Base-by-base conservation (phyloP, 441 rosid genomes). In the Brassica balearica region DNA sequence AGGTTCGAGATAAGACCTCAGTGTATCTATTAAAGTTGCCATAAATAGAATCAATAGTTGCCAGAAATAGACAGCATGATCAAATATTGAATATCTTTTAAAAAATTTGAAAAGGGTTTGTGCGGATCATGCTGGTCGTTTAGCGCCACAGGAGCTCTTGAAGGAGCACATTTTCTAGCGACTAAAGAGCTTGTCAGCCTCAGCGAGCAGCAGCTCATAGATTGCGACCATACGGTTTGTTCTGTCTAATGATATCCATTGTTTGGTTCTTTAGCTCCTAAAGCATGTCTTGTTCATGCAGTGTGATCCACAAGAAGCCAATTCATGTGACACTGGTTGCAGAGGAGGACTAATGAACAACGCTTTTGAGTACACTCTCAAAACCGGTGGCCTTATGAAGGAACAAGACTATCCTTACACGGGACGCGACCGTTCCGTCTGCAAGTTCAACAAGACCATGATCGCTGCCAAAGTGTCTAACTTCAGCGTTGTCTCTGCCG, bases 61-160 rank as follows among this genome's bases (percentile, higher is more conserved):
- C 27, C 1, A 25, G 27, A 25, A 25, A 25, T 25, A 25, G 27
- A 25, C 27, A 25, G n/a, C 41, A 27, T 38, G 66, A 46, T 46
- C 2, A 32, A 1, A 2, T 8, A 5, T 19, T 17, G 22, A n/a
- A n/a, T n/a, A n/a, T n/a, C n/a, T n/a, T n/a, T n/a, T n/a, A n/a
- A n/a, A n/a, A n/a, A 70, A 66, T 25, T 74, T 5, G 46, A 58
- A 34, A 23, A 90, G 92, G 92, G 92, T 12, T 3, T 80, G 3
- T 90, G 95, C 63, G 92, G 95, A 10, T 89, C 93, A n/a, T 91
- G 95, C 84, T 91, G 93, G 95, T 82, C 95, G 65, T 91, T 91
- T 72, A 91, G 95, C 60, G 65, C 95, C 1, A 73, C 88, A 0
- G 95, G 95, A 32, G 95, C 95, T 69, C 75, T 91, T 82, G 95